phyloP scores from a whole-genome alignment of 331 rosid genomes.

The Ulmus americana region DNA sequence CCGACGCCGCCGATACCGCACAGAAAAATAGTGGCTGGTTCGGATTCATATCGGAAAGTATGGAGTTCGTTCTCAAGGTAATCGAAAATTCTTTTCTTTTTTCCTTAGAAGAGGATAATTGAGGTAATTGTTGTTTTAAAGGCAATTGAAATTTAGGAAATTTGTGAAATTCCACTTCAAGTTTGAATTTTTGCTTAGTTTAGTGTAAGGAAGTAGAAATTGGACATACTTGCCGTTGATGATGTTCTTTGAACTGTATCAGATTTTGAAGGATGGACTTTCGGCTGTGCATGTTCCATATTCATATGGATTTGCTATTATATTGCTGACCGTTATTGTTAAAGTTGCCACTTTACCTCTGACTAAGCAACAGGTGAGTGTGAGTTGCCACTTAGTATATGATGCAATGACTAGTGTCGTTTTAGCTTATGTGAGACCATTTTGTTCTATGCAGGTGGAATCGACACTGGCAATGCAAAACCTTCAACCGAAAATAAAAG shows the following conservation, averaged over 20 bases:
- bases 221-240: neutral
- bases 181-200: no score
- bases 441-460: conserved; percentile 59
- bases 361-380: conserved; percentile 88
- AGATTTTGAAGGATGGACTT: conserved; percentile 83
- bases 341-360: conserved; percentile 73
- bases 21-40: conserved; percentile 97
- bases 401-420: neutral
- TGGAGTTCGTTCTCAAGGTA: conserved; percentile 92
- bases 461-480: conserved; percentile 97
- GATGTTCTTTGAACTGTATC: conserved; percentile 18
- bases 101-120: neutral
- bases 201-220: no score
- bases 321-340: conserved; percentile 77
- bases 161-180: neutral
- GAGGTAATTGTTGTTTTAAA: neutral
- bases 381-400: conserved; percentile 13
- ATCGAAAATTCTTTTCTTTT: neutral
- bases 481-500: conserved; percentile 94
- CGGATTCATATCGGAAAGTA: conserved; percentile 77
- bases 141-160: neutral
- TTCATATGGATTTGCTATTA: conserved; percentile 90
- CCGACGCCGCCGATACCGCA: conserved; percentile 37
- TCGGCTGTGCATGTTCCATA: conserved; percentile 79
- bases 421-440: conserved; percentile 15